A percentile compares a stretch with the other conserved stretches of the same genome.
Evolutionary conservation across 495 filamentous ascomycete species (phyloP).

Genomic region (Penicillium egyptiacum): DNA sequence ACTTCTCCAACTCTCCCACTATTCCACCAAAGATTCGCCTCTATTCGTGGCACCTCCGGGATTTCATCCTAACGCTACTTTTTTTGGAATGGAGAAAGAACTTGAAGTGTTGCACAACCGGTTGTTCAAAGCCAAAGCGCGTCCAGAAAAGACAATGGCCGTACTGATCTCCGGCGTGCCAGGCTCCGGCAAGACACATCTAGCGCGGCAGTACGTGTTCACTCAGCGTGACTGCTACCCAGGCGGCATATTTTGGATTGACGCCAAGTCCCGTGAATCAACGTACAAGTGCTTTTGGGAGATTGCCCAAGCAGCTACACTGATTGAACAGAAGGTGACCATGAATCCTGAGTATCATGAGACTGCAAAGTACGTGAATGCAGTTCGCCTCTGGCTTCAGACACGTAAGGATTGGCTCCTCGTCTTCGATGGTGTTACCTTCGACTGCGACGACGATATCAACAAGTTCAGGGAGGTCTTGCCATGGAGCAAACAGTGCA

Average conservation of each 20-base stretch:
- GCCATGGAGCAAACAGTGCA: slow-evolving; percentile 65
- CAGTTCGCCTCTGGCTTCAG: slow-evolving; percentile 70
- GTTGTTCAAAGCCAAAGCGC: slow-evolving; percentile 61
- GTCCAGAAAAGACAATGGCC: slow-evolving; percentile 62
- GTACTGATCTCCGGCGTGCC: slow-evolving; percentile 72
- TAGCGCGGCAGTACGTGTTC: slow-evolving; percentile 81
- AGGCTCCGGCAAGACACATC: slow-evolving; percentile 78
- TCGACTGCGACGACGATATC: slow-evolving; percentile 58
- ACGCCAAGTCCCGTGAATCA: slow-evolving; percentile 63
- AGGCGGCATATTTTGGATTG: slow-evolving; percentile 80
- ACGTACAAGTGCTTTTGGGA: slow-evolving; percentile 70
- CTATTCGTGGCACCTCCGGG: slow-evolving; percentile 69
- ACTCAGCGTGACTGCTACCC: slow-evolving; percentile 62
- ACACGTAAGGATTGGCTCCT: slow-evolving; percentile 70
- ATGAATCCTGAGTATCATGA: slow-evolving; percentile 41
- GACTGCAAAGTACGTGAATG: slow-evolving; percentile 54
- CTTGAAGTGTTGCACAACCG: slow-evolving; percentile 65
- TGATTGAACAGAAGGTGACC: slow-evolving; percentile 46
- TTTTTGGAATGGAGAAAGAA: slow-evolving; percentile 72
- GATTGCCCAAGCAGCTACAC: slow-evolving; percentile 64
- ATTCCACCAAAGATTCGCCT: slow-evolving; percentile 22
- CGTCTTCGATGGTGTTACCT: slow-evolving; percentile 72
- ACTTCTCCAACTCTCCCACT: slow-evolving; percentile 24
- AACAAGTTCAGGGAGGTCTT: slow-evolving; percentile 64
- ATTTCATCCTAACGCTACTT: slow-evolving; percentile 75